phyloP scores from a whole-genome alignment of 805 yeast genomes.

The Saturnispora mendoncae region DNA sequence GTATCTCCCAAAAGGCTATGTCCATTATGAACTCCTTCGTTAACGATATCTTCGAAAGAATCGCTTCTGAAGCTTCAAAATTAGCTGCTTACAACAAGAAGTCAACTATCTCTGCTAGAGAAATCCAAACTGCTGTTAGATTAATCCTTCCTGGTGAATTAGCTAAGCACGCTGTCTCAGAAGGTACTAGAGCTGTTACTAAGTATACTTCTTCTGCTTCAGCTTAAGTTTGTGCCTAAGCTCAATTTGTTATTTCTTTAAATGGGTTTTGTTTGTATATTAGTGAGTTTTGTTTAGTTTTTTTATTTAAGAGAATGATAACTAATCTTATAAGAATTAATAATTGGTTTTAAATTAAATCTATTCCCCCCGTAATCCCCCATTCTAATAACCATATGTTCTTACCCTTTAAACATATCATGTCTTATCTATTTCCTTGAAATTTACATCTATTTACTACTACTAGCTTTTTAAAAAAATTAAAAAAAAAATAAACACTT shows the following conservation, averaged over 20 bases:
- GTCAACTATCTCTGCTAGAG: slow-evolving; percentile 96
- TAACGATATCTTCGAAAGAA: slow-evolving; percentile 96
- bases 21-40: slow-evolving; percentile 98
- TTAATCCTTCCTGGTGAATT: slow-evolving; percentile 97
- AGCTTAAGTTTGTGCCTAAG: slow-evolving; percentile 30
- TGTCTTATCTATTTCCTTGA: too few species aligned
- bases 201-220: slow-evolving; percentile 71
- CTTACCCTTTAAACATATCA: too few species aligned
- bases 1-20: slow-evolving; percentile 98
- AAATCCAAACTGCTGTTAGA: slow-evolving; percentile 97
- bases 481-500: too few species aligned
- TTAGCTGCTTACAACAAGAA: slow-evolving; percentile 98
- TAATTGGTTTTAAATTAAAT: too few species aligned
- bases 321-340: too few species aligned
- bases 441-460: too few species aligned
- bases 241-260: slow-evolving; percentile 46
- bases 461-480: too few species aligned
- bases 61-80: slow-evolving; percentile 96
- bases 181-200: slow-evolving; percentile 97
- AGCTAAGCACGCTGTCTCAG: slow-evolving; percentile 97
- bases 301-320: slow-evolving; percentile 18
- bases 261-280: slow-evolving; percentile 28
- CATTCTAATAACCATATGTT: too few species aligned
- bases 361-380: too few species aligned
- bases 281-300: slow-evolving; percentile 16